phyloP scores from a whole-genome alignment of 768 basidiomycete genomes.

The Gyrodon lividus region DNA sequence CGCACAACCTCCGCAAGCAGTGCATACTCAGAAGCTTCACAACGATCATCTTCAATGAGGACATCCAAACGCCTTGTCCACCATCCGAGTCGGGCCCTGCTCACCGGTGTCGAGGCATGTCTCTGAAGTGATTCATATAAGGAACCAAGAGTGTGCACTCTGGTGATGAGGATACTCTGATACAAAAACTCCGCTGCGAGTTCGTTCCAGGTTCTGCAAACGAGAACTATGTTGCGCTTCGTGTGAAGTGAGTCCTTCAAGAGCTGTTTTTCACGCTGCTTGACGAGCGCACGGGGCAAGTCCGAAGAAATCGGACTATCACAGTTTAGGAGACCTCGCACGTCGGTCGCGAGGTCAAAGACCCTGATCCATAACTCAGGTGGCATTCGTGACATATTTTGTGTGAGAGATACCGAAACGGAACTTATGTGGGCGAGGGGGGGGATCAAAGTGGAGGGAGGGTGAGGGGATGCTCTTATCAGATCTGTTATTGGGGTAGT shows the following conservation, averaged over 20 bases:
- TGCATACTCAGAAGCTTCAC: slow-evolving; percentile 23
- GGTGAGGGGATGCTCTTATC: background rate
- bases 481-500: background rate
- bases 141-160: slow-evolving; percentile 14
- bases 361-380: slow-evolving; percentile 31
- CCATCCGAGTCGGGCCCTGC: slow-evolving; percentile 17
- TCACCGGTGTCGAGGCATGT: slow-evolving; percentile 1
- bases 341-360: slow-evolving; percentile 20
- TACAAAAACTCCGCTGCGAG: slow-evolving; percentile 24
- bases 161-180: slow-evolving; percentile 21
- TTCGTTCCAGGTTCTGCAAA: slow-evolving; percentile 25
- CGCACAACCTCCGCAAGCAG: slow-evolving; percentile 23
- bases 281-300: slow-evolving; percentile 18
- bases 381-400: slow-evolving; percentile 13
- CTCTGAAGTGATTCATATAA: slow-evolving; percentile 15
- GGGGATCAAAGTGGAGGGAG: background rate
- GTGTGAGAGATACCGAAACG: background rate
- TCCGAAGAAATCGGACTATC: slow-evolving; percentile 11
- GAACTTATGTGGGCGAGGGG: slow-evolving; percentile 11
- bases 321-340: slow-evolving; percentile 12
- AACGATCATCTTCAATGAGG: slow-evolving; percentile 24
- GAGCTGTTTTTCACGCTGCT: slow-evolving; percentile 11
- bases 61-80: slow-evolving; percentile 30
- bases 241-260: slow-evolving; percentile 24
- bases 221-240: slow-evolving; percentile 21